A percentile compares a stretch with the other conserved stretches of the same genome.
phyloP scores from a whole-genome alignment of 139 green algal genomes.

The Closterium sp. region DNA sequence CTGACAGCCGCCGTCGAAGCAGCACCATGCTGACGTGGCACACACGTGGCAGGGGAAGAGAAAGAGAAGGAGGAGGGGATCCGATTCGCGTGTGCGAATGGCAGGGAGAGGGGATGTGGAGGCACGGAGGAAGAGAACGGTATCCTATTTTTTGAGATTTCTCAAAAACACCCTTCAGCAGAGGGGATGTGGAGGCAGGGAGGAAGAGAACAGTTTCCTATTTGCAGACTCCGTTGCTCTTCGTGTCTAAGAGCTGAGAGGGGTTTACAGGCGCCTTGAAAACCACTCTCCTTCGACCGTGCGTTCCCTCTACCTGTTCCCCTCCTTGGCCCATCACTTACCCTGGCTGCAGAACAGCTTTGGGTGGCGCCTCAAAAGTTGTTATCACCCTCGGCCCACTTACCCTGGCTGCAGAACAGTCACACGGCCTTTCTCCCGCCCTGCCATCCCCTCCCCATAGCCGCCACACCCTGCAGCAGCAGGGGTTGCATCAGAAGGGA shows the following conservation, averaged over 20 bases:
- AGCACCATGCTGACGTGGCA: slow-evolving; percentile 24
- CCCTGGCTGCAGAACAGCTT: too few relatives aligned
- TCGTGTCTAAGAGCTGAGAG: too few relatives aligned
- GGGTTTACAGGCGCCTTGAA: too few relatives aligned
- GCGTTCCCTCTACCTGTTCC: too few relatives aligned
- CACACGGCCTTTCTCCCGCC: neutral
- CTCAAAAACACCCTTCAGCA: too few relatives aligned
- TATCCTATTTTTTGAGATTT: too few relatives aligned
- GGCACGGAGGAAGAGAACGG: neutral
- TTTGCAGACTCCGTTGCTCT: too few relatives aligned
- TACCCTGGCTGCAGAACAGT: neutral
- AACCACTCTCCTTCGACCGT: too few relatives aligned
- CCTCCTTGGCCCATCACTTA: too few relatives aligned
- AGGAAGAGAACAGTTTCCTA: too few relatives aligned
- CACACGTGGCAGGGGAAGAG: neutral
- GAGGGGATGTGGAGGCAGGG: too few relatives aligned
- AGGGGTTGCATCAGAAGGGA: neutral
- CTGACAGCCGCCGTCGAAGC: neutral
- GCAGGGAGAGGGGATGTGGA: neutral
- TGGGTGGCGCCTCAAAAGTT: neutral
- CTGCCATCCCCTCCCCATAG: neutral
- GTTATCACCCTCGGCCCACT: neutral
- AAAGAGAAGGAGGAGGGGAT: neutral
- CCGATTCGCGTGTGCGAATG: neutral
- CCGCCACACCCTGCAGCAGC: neutral